Percentiles rank a stretch among this genome's conserved stretches.
Evolutionary conservation across 2,329 filamentous ascomycete genomes (phyloP).

Genomic region (Verticillium nonalfalfae): DNA sequence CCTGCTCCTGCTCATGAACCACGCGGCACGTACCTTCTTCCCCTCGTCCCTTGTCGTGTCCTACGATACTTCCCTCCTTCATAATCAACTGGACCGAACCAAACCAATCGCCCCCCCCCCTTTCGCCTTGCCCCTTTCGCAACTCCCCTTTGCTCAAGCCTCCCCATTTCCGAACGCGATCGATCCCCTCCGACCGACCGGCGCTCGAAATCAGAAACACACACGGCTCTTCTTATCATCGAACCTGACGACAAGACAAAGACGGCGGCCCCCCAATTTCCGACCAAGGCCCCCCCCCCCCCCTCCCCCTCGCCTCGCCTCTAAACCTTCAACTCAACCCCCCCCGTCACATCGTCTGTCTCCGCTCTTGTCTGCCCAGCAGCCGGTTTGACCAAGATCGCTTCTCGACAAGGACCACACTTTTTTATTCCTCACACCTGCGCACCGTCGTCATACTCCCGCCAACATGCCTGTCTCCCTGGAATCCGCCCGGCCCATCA

Average conservation of each 20-base stretch:
- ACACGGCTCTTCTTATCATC: background rate
- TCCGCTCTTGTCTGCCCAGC: background rate
- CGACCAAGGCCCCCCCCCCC: background rate
- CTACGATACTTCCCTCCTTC: background rate
- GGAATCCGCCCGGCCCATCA: conserved; percentile 55
- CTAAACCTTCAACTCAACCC: background rate
- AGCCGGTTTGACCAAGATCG: no score
- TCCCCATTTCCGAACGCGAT: background rate
- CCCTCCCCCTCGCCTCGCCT: background rate
- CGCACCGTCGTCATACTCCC: background rate
- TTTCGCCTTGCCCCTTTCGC: background rate
- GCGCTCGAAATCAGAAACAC: background rate
- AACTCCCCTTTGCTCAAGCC: background rate
- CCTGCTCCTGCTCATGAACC: background rate
- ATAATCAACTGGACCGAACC: background rate
- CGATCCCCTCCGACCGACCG: background rate
- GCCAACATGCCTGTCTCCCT: conserved; percentile 48
- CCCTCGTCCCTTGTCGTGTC: background rate
- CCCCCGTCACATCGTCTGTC: background rate
- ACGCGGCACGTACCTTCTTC: background rate
- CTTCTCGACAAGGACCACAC: no score
- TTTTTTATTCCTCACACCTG: background rate
- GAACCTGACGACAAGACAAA: background rate
- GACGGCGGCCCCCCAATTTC: background rate
- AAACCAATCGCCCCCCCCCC: background rate